Base-by-base conservation (phyloP, 352 stramenopile species). In the Stramenopiles sp. region DNA sequence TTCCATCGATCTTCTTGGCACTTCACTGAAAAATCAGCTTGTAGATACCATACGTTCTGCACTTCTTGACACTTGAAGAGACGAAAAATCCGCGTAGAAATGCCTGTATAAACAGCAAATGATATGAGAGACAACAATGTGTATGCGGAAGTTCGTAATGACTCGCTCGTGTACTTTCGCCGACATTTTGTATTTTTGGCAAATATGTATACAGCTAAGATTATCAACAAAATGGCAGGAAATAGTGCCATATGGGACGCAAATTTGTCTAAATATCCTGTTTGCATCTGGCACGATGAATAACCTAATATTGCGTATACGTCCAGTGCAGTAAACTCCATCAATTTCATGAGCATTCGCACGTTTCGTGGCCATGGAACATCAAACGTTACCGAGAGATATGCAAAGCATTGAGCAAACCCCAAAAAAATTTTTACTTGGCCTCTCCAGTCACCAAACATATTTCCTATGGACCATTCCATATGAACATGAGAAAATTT, bases 11-110 rank as follows among this genome's bases (percentile, higher is more conserved):
- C 71, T 31, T 33, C 71, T 14, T 14, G 14, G 14, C 71, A 78
- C 14, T 4, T 33, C 22, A 33, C 31, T 14, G 4, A 14, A 33
- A 14, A 78, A 78, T 78, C 71, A 33, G 71, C 71, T 31, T 4
- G 1, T 33, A 78, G 8, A 14, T 78, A 78, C 1, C 8, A 78
- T 14, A 14, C 4, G 30, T 33, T 14, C 8, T 78, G 31, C 4
- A 78, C 31, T 78, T 78, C 14, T 78, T 78, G 1, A 14, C 71
- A 78, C 14, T 78, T 78, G 71, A 78, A 78, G 4, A 78, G 22
- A 31, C 31, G 30, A 14, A 78, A 78, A 33, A 78, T 31, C 14
- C 31, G 4, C 31, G 71, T 78, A 31, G 4, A 14, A 8, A 78
- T 14, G 4, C 71, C 71, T 33, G 71, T 33, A 78, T 78, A 78